A percentile compares a stretch with the other conserved stretches of the same genome.
Evolutionary conservation across 2,329 filamentous ascomycete genomes (phyloP).

Genomic region (Fusarium sp.): DNA sequence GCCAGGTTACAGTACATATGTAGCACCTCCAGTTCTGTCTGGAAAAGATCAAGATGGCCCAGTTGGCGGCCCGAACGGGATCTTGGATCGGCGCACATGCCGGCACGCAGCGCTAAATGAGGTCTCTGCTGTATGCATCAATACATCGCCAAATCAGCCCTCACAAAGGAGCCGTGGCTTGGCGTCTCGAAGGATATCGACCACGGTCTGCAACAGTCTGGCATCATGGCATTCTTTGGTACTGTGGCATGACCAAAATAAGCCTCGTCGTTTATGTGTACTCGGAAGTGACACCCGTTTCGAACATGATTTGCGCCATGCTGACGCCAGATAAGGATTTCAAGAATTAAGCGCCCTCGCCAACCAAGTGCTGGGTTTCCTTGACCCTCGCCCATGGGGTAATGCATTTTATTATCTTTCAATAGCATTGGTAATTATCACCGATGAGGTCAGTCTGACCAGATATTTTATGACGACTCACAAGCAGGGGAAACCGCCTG

Average conservation of each 20-base stretch:
- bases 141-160: not conserved
- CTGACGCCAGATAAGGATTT: not conserved
- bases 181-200: not conserved
- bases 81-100: slow-evolving; percentile 42
- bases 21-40: not conserved
- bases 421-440: not conserved
- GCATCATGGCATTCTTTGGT: slow-evolving; percentile 3
- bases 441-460: not conserved
- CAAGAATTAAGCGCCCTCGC: slow-evolving; percentile 2
- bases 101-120: slow-evolving; percentile 38
- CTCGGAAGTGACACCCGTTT: slow-evolving; percentile 11
- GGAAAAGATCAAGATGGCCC: slow-evolving; percentile 18
- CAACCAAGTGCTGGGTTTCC: not conserved
- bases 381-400: not conserved
- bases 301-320: slow-evolving; percentile 1
- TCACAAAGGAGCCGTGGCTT: slow-evolving; percentile 3
- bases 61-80: slow-evolving; percentile 44
- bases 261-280: not conserved
- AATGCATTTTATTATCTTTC: not conserved
- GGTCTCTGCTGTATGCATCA: slow-evolving; percentile 1
- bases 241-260: slow-evolving; percentile 2
- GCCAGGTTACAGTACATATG: not conserved
- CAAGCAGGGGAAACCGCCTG: not conserved
- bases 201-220: not conserved
- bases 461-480: not conserved